Evolutionary conservation across 2,329 filamentous ascomycete species (phyloP), one percentile per base, ranked within the genome.

Genomic region (Alternaria triticina): DNA sequence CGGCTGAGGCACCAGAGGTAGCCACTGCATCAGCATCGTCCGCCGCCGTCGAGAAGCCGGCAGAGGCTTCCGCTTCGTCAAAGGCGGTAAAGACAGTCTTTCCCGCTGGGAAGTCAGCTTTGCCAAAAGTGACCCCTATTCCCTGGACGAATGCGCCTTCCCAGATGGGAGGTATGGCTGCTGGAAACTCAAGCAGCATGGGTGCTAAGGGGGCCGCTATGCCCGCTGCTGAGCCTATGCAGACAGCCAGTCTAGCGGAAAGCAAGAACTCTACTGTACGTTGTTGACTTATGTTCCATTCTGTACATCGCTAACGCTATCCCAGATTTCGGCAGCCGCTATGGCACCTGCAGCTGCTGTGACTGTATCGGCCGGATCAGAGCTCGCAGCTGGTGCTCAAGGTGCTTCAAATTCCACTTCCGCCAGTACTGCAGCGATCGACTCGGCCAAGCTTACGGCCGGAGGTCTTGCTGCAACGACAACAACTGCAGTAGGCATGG

Each of bases 401-500:
- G 57, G 62, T 8, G 65, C 61, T 13, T 67, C 56, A 13, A 57
- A 50, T 5, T 58, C 46, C 4, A 50, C 66, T 17, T 62, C 73
- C 20, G 47, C 65, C 2, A 64, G 62, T 22, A 54, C 59, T 6
- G 12, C 63, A 51, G 28, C 70, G n/a, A 67, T 72, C 46, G 45
- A 72, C 30, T 68, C 73, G 17, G 70, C 71, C 10, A 69, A 65
- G 5, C 45, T 74, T 28, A 75, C 69, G 4, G 46, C 59, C 20
- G 74, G 65, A 58, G 73, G 64, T 20, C 63, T 75, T 30, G 62
- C 66, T 9, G 68, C 69, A 12, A 70, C 69, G 2, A 73, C 71
- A 5, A 71, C 64, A 1, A 71, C 64, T 6, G 57, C 64, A 25
- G 69, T 54, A 11, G 69, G 62, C 12, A 59, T 54, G 23, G 57